A percentile compares a stretch with the other conserved stretches of the same genome.
These are phyloP conservation scores for Apiotrichum mycotoxinovorans DNA, from an alignment of 1,284 basidiomycete genomes.

Conservation along the genomic window DNA sequence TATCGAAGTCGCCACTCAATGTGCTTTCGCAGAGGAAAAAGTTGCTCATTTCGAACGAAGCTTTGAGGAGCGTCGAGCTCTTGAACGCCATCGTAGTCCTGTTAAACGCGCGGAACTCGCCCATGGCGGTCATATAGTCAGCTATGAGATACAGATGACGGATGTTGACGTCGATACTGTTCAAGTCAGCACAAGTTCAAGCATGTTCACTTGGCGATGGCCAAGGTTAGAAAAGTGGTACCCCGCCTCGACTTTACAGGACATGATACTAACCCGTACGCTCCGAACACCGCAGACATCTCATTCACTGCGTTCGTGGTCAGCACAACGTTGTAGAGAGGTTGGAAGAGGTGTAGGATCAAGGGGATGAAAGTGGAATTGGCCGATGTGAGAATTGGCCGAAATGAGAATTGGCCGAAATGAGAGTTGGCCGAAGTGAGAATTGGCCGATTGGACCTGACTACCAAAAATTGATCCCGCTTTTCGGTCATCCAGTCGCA, in stretches of 20 bases:
- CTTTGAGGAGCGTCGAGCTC: conserved; percentile 90
- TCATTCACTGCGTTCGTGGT: conserved; percentile 55
- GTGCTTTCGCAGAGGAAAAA: conserved; percentile 91
- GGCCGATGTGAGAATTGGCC: no score
- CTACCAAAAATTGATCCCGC: no score
- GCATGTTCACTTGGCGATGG: background rate
- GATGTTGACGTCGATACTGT: conserved; percentile 83
- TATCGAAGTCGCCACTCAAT: conserved; percentile 90
- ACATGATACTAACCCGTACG: conserved; percentile 59
- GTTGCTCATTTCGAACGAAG: conserved; percentile 81
- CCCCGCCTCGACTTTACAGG: no score
- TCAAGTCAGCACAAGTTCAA: background rate
- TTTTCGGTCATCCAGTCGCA: no score
- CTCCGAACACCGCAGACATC: conserved; percentile 88
- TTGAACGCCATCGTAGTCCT: conserved; percentile 88
- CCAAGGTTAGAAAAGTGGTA: background rate
- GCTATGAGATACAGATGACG: conserved; percentile 96
- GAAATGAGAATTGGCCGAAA: no score
- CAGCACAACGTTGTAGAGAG: background rate
- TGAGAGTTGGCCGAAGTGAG: no score
- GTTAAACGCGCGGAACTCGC: conserved; percentile 97
- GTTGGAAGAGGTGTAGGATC: background rate
- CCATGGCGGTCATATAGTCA: conserved; percentile 99
- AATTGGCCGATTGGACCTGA: no score
- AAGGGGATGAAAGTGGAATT: no score